Base-by-base conservation (phyloP, 371 early-diverging fungal genomes). In the Zychaea mexicana region DNA sequence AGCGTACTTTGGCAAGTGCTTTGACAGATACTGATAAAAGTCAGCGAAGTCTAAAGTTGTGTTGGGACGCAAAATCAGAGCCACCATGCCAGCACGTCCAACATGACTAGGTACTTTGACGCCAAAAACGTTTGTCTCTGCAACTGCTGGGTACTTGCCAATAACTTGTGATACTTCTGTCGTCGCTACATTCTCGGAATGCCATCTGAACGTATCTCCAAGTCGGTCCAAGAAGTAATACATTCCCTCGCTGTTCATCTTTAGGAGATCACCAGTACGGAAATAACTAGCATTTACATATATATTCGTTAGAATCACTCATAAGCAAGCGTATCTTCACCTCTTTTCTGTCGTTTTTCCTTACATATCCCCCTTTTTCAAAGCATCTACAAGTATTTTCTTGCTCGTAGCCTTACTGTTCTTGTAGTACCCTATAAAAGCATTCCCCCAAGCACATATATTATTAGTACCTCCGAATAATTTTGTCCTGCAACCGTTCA, bases 191-290 rank as follows among this genome's bases (percentile, higher is more conserved):
- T 89, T 89, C 67, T 90, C 90, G 59, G 82, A 85, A 17, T 79
- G 67, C 90, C 90, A 90, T 13, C 90, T 76, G 76, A 90, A 92
- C 0, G 91, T 88, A 42, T 92, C 92, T 5, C 92, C 92, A n/a
- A 87, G 69, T 21, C 93, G 87, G 55, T 91, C 92, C 13, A 85
- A 83, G 77, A 92, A 91, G 72, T 83, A 90, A 65, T 73, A 87
- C 68, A 81, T 86, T 2, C 89, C 90, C 10, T 85, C 77, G 8
- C 60, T 26, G 57, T 86, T 83, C 15, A 68, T 71, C 33, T 76
- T 76, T 15, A 90, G 67, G 19, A 91, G 67, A 64, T 91, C 92
- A 13, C 92, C 92, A 24, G 86, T 79, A 24, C 88, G 79, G 71
- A 85, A 88, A 74, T 81, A 90, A 32, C 42, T 63, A 62, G 27